Evolutionary conservation across 78 protist species (phyloP), one percentile per base, ranked within the genome.

Genomic region (Dictyostelium intermedium): DNA sequence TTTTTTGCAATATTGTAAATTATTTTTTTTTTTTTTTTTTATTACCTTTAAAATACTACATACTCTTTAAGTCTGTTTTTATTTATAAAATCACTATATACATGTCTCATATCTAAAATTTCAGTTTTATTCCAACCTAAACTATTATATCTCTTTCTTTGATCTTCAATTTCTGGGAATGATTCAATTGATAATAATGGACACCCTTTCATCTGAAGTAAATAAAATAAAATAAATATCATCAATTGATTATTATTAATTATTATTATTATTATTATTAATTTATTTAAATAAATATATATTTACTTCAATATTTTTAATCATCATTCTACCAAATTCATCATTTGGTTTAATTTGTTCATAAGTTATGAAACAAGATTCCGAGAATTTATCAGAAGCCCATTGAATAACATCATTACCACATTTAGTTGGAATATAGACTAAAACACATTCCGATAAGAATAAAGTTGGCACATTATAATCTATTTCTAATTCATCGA

Each of bases 311-410:
- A 92, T 86, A 92, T 92, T 92, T 47, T 92, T 86, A 50, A 92
- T 41, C 96, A 92, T 92, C 93, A 92, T 86, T 73, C 53, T 13
- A 41, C 96, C 96, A 84, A 92, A 92, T 74, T 85, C 93, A 78
- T 92, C 96, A 82, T 76, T 50, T 14, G 96, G 96, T 84, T 86
- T 92, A 30, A 92, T 92, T 82, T 92, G 96, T 84, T 92, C 96
- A 23, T 92, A 92, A 2, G 96, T 92, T 32, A 86, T 82, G 32
- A 92, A 92, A 41, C 66, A 16, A 35, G 92, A 53, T 72, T 80
- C 87, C 30, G 39, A 39, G 37, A 92, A 92, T 30, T 72, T 45
- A 35, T 53, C 39, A 2, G 87, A 50, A 7, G 87, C 81, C 96
- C 96, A 92, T 61, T 82, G 43, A 9, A 92, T 82, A 32, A 84